A percentile compares a stretch with the other conserved stretches of the same genome.
Evolutionary conservation across 2,329 filamentous ascomycete species (phyloP).

Genomic region (Kalmusia sp.): DNA sequence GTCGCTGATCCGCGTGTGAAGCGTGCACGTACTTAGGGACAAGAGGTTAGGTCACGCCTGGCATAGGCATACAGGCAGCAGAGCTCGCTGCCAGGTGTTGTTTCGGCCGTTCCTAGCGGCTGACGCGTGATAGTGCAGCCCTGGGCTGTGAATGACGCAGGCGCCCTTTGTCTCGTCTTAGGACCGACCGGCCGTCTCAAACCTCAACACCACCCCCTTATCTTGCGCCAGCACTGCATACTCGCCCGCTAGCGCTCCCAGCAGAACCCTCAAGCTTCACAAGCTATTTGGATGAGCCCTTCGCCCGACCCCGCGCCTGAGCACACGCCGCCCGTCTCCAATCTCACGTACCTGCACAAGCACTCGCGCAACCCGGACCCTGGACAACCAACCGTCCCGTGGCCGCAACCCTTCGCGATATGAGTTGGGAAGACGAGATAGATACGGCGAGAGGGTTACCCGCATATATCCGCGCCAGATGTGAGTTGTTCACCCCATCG

Average conservation of each 20-base stretch:
- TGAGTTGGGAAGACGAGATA: constrained; percentile 52
- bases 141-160: constrained; percentile 8
- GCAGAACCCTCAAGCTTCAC: constrained; percentile 17
- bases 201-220: constrained; percentile 6
- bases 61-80: constrained; percentile 1
- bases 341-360: constrained; percentile 44
- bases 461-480: constrained; percentile 50
- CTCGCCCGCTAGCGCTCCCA: constrained; percentile 11
- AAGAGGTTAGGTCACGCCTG: neutral
- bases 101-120: neutral
- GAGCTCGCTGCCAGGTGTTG: neutral
- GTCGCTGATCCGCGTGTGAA: neutral
- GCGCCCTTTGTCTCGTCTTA: constrained; percentile 10
- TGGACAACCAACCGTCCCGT: constrained; percentile 43
- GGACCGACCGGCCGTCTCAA: constrained; percentile 1
- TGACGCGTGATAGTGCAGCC: constrained; percentile 5
- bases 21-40: neutral
- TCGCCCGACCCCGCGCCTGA: constrained; percentile 43
- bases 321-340: constrained; percentile 39
- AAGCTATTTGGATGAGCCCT: constrained; percentile 47
- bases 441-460: constrained; percentile 45
- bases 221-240: neutral
- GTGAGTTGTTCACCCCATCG: constrained; percentile 32
- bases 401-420: constrained; percentile 47
- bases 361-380: constrained; percentile 43